Base-by-base conservation (phyloP, 2,329 filamentous ascomycete species). In the Rhytidhysteron rufulum region DNA sequence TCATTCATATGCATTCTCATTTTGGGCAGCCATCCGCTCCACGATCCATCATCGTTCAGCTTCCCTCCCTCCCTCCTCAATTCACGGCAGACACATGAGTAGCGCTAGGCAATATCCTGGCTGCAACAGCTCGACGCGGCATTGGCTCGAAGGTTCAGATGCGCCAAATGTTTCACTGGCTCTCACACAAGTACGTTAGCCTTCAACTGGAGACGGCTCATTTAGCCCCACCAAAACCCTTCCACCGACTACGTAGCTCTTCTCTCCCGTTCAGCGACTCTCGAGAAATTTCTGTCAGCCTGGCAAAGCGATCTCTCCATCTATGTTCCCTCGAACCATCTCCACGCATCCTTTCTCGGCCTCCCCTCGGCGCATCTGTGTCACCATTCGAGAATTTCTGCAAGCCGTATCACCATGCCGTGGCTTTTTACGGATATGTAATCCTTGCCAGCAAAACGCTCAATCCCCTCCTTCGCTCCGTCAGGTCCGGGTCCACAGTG, bases 161-260 rank as follows among this genome's bases (percentile, higher is more conserved):
- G 44, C 43, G 49, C 46, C 39, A 44, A 45, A 40, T 46, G 52
- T 58, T 54, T 54, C 52, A 57, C 50, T 47, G 42, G 49, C 46
- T 50, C 38, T 44, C 50, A 55, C 48, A 47, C n/a, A n/a, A n/a
- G n/a, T n/a, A n/a, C n/a, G n/a, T n/a, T n/a, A n/a, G n/a, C n/a
- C n/a, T n/a, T n/a, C n/a, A n/a, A n/a, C n/a, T n/a, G n/a, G n/a
- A n/a, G n/a, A n/a, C n/a, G n/a, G n/a, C n/a, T n/a, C n/a, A n/a
- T n/a, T n/a, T n/a, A n/a, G n/a, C n/a, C n/a, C n/a, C n/a, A n/a
- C n/a, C n/a, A n/a, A n/a, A n/a, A n/a, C n/a, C n/a, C n/a, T n/a
- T n/a, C n/a, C n/a, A n/a, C n/a, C n/a, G n/a, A n/a, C n/a, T n/a
- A n/a, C n/a, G n/a, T n/a, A n/a, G n/a, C n/a, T n/a, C n/a, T n/a